Conservation (phyloP, 1,284 basidiomycete species). For the Cutaneotrichosporon cavernicola region DNA sequence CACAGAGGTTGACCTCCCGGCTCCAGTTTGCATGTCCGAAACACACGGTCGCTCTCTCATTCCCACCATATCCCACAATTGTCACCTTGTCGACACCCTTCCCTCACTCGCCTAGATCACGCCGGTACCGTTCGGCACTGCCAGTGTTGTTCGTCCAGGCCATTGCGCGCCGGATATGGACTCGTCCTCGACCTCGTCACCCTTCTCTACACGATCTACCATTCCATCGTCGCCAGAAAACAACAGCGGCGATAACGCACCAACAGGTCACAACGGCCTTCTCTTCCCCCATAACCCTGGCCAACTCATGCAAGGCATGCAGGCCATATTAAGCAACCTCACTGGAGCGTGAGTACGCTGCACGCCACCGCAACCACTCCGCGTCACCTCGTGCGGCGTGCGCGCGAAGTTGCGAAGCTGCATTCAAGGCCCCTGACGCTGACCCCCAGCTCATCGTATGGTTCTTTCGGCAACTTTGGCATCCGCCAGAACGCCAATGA, state of each 20-base stretch:
- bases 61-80: conserved; percentile 1
- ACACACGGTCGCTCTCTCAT: neutral
- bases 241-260: conserved; percentile 22
- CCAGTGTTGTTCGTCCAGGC: neutral
- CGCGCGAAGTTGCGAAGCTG: conserved; percentile 5
- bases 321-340: conserved; percentile 33
- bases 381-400: neutral
- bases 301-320: conserved; percentile 38
- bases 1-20: neutral
- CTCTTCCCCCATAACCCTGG: conserved; percentile 18
- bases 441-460: conserved; percentile 18
- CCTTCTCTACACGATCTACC: conserved; percentile 40
- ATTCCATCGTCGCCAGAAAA: conserved; percentile 41
- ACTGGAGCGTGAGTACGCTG: conserved; percentile 27
- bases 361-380: neutral
- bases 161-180: conserved; percentile 26
- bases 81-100: neutral
- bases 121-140: neutral
- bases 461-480: conserved; percentile 17
- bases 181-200: conserved; percentile 39
- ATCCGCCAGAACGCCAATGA: conserved; percentile 3
- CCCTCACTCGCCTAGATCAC: neutral
- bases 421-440: neutral
- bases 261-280: conserved; percentile 8
- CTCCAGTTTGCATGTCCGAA: conserved; percentile 4